A percentile compares a stretch with the other conserved stretches of the same genome.
phyloP scores from a whole-genome alignment of 805 yeast genomes.

The Pichia heedii region DNA sequence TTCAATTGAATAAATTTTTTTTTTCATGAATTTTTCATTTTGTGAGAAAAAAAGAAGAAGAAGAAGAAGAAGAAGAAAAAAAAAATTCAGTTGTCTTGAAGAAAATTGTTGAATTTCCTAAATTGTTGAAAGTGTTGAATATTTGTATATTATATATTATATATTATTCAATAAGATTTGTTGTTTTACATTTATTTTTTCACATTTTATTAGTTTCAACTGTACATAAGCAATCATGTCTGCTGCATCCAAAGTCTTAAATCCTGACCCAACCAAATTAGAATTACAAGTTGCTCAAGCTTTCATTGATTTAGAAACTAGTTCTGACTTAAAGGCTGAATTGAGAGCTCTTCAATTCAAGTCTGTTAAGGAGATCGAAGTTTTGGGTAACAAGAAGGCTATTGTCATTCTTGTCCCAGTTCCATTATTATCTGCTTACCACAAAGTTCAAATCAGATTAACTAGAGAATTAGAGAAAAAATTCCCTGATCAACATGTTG shows the following conservation, averaged over 20 bases:
- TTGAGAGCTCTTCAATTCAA: constrained; percentile 98
- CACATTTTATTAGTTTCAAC: not conserved
- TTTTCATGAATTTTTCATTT: no score
- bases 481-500: constrained; percentile 99
- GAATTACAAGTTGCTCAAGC: constrained; percentile 99
- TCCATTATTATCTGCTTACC: constrained; percentile 86
- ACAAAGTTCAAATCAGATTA: constrained; percentile 93
- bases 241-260: constrained; percentile 92
- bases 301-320: constrained; percentile 86
- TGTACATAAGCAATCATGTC: constrained; percentile 52
- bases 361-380: constrained; percentile 96
- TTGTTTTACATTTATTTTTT: no score
- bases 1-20: no score
- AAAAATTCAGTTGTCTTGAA: no score
- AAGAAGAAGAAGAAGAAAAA: no score
- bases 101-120: no score
- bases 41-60: no score
- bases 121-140: no score
- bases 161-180: no score
- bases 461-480: constrained; percentile 99
- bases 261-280: constrained; percentile 94
- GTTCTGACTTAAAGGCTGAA: constrained; percentile 95
- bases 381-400: constrained; percentile 97
- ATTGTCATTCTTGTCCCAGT: constrained; percentile 97
- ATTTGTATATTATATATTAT: no score